Evolutionary conservation across 176 grass and related monocot species (phyloP), one percentile per base, ranked within the genome.

Genomic region (Oryza glumipatula): DNA sequence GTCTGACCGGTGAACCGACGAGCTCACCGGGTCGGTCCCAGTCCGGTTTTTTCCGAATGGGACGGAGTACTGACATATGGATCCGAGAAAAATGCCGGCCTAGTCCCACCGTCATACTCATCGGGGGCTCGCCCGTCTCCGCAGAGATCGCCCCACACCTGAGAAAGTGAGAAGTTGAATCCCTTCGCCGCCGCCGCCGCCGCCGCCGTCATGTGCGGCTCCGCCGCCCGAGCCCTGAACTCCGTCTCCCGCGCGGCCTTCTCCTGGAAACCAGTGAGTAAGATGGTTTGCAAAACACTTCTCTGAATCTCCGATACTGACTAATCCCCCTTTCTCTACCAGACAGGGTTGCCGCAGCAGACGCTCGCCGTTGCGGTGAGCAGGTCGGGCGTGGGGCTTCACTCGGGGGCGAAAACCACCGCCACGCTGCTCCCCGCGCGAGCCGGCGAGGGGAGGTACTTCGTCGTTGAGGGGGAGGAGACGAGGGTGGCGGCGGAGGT

Each of bases 391-490:
- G 86, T 88, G 52, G 91, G 93, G 22, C 89, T 99, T 61, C 93
- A 94, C 89, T 94, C 91, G 21, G 93, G 93, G 3, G 49, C 38
- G 39, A 11, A 48, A 33, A 69, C 86, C 52, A 88, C 84, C 23
- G 87, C 88, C 61, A 88, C 67, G 35, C 83, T 98, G 30, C 26
- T 92, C 28, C 96, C 96, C 28, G 92, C 96, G 30, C 70, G 60
- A 74, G 91, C 96, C n/a, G 96, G 96, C 4, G 96, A 96, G 68
- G 93, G 96, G 9, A 85, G 96, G 48, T 95, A 92, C 79, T 98
- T 98, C 86, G 73, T 94, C 4, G 44, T 87, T 14, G 77, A 83
- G 4, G 83, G 67, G 65, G 68, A 73, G 48, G 72, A 83, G 24
- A 61, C 17, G 51, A 90, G 66, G 70, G 76, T 95, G 76, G 85